Evolutionary conservation across 371 early-diverging fungal genomes (phyloP).

Genomic region (Smittium culicis): DNA sequence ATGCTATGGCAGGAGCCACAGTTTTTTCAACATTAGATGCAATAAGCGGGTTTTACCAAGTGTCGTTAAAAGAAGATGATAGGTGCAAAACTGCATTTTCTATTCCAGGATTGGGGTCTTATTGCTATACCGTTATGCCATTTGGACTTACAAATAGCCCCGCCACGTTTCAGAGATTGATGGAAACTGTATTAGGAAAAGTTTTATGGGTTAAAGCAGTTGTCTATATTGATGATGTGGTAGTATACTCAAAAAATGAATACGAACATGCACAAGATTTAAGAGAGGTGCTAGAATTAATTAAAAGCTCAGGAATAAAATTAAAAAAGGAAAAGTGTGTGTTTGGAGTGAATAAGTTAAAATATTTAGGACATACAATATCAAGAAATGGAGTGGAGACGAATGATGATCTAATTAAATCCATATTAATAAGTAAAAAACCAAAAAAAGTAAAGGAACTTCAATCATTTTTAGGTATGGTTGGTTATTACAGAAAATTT

Average conservation of each 20-base stretch:
- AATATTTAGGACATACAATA: slow-evolving; percentile 35
- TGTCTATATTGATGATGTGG: slow-evolving; percentile 42
- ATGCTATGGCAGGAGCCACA: slow-evolving; percentile 2
- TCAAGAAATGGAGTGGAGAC: slow-evolving; percentile 8
- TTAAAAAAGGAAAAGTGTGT: slow-evolving; percentile 39
- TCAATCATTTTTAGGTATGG: slow-evolving; percentile 12
- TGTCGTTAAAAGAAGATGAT: slow-evolving; percentile 19
- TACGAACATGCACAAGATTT: slow-evolving; percentile 36
- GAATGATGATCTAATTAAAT: neutral
- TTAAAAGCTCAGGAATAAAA: slow-evolving; percentile 14
- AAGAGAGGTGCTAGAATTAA: slow-evolving; percentile 21
- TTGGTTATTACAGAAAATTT: slow-evolving; percentile 12
- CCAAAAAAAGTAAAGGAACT: slow-evolving; percentile 12
- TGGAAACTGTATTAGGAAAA: slow-evolving; percentile 28
- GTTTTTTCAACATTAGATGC: slow-evolving; percentile 26
- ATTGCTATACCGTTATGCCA: slow-evolving; percentile 37
- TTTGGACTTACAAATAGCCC: slow-evolving; percentile 33
- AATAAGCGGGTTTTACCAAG: slow-evolving; percentile 28
- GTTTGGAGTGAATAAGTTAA: slow-evolving; percentile 25
- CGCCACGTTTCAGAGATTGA: slow-evolving; percentile 27
- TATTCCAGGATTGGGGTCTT: slow-evolving; percentile 29
- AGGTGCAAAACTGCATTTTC: slow-evolving; percentile 38
- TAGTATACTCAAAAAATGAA: slow-evolving; percentile 34
- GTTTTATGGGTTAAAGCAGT: slow-evolving; percentile 27
- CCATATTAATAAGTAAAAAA: slow-evolving; percentile 6